Conservation (phyloP, 1,139 yeast genomes). For the Hyphopichia pseudoburtonii region DNA sequence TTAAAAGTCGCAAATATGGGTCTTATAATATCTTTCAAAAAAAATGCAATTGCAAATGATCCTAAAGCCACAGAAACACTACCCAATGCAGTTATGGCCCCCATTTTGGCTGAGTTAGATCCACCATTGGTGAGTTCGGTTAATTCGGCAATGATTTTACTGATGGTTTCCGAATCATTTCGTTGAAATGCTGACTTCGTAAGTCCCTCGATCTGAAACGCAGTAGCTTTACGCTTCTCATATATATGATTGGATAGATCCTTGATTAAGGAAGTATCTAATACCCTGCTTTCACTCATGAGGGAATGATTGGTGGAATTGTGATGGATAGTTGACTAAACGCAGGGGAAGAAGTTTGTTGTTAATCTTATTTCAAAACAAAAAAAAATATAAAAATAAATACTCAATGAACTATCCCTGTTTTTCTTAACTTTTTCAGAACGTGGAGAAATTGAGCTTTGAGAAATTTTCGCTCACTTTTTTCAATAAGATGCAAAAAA, state of each 20-base stretch:
- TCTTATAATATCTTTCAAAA: constrained; percentile 81
- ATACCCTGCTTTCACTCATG: constrained; percentile 33
- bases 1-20: constrained; percentile 96
- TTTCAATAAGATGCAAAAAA: too few relatives aligned
- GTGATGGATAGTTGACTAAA: too few relatives aligned
- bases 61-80: constrained; percentile 52
- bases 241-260: constrained; percentile 89
- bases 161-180: constrained; percentile 68
- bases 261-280: constrained; percentile 74
- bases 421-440: too few relatives aligned
- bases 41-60: constrained; percentile 52
- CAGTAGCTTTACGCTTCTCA: constrained; percentile 93
- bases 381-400: too few relatives aligned
- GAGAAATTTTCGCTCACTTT: too few relatives aligned
- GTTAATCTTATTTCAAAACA: neutral
- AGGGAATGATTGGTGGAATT: neutral
- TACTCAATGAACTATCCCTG: too few relatives aligned
- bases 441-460: too few relatives aligned
- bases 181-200: constrained; percentile 71
- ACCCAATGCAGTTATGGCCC: constrained; percentile 51
- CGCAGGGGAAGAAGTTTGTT: too few relatives aligned
- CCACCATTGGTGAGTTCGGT: constrained; percentile 44
- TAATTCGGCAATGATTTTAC: constrained; percentile 44
- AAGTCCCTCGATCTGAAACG: constrained; percentile 80
- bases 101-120: constrained; percentile 48